Percentiles rank a stretch among this genome's conserved stretches.
Evolutionary conservation across 2,329 filamentous ascomycete genomes (phyloP).

Genomic region (Scopulariopsis brevicaulis): DNA sequence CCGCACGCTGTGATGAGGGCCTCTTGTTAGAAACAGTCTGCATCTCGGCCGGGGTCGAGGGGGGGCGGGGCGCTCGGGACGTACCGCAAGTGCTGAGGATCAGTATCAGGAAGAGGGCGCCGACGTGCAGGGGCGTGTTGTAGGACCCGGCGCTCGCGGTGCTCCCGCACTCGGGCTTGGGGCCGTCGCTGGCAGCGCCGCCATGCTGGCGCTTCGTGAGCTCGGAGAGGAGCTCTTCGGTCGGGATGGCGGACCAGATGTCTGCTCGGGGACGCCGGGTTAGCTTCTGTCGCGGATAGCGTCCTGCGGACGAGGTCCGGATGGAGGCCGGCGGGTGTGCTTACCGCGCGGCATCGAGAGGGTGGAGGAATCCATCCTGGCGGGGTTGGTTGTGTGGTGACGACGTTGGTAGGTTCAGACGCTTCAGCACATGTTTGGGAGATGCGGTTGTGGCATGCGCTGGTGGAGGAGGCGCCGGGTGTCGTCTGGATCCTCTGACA

Average conservation of each 20-base stretch:
- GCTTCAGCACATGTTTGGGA: neutral
- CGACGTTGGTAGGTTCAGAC: neutral
- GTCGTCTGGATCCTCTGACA: neutral
- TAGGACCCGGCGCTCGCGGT: slow-evolving; percentile 39
- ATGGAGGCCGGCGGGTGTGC: neutral
- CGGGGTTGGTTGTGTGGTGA: neutral
- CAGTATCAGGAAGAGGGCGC: slow-evolving; percentile 56
- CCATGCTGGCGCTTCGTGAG: slow-evolving; percentile 32
- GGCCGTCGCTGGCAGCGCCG: slow-evolving; percentile 17
- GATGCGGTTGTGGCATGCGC: neutral
- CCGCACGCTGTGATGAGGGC: slow-evolving; percentile 39
- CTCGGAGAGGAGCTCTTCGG: slow-evolving; percentile 39
- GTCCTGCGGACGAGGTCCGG: neutral
- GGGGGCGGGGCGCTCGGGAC: slow-evolving; percentile 8
- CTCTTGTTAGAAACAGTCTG: neutral
- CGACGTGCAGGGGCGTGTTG: slow-evolving; percentile 55
- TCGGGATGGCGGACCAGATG: slow-evolving; percentile 36
- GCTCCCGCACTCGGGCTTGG: slow-evolving; percentile 40
- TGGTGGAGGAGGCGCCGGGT: neutral
- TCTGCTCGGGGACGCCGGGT: neutral
- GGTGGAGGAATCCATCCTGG: neutral
- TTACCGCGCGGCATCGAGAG: neutral
- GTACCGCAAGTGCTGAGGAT: slow-evolving; percentile 45
- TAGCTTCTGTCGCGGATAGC: neutral
- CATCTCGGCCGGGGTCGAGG: neutral